Conservation (phyloP, 192 early-diverging fungal genomes). For the Linnemannia zychae region DNA sequence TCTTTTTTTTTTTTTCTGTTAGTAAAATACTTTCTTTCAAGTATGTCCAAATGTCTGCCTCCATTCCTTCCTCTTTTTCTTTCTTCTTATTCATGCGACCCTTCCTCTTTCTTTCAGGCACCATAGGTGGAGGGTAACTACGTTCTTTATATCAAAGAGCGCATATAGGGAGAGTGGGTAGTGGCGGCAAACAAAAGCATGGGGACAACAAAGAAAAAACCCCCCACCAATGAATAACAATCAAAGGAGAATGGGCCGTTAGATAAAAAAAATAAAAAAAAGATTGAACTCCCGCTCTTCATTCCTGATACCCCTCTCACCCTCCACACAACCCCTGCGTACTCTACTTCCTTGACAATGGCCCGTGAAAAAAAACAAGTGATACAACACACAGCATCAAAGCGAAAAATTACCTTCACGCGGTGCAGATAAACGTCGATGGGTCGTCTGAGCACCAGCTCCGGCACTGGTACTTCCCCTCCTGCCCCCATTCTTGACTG, state of each 20-base stretch:
- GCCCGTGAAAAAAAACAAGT: not conserved
- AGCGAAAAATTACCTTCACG: not conserved
- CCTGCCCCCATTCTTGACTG: not conserved
- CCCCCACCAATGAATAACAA: no score
- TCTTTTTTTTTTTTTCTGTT: no score
- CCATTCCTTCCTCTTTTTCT: no score
- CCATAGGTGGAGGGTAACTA: no score
- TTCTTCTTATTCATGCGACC: no score
- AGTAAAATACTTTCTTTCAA: no score
- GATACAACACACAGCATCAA: not conserved
- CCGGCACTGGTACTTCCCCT: not conserved
- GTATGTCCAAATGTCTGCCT: no score
- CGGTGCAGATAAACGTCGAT: slow-evolving; percentile 7
- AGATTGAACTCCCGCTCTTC: not conserved
- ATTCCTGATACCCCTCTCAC: not conserved
- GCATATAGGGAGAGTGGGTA: not conserved
- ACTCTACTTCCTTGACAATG: not conserved
- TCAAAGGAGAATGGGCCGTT: not conserved
- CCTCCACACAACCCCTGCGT: not conserved
- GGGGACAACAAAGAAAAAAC: no score
- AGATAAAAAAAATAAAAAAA: not conserved
- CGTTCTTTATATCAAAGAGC: not conserved
- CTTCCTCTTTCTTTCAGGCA: no score
- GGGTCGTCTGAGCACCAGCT: not conserved
- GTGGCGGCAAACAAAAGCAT: no score